Base-by-base conservation (phyloP, 768 basidiomycete species). In the Sporobolomyces pararoseus region DNA sequence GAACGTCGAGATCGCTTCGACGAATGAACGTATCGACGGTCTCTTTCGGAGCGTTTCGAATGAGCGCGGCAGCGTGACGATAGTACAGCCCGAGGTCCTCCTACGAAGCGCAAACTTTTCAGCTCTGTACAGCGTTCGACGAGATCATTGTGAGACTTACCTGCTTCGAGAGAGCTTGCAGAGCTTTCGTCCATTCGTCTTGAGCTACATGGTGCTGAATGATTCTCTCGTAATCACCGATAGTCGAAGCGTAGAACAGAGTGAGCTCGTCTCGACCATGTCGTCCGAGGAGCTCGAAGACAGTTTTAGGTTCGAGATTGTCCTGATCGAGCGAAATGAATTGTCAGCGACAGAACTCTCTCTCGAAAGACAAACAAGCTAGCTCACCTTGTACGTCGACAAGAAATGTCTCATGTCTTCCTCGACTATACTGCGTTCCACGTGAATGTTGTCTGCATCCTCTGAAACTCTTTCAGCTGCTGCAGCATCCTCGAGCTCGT, bases 201-300 rank as follows among this genome's bases (percentile, higher is more conserved):
- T 96, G 90, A 64, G 90, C 82, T 47, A 98, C 83, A 88, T 90
- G 95, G 77, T 98, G 88, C 73, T 91, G 90, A 14, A 94, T 85
- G 16, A 98, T 91, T 16, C 90, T 86, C 66, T 85, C 86, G 76
- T 84, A 84, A 79, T 98, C 94, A 21, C 89, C 88, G 50, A 94
- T 84, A 23, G 86, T 82, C 4, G 85, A 85, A 7, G 96, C 95
- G 78, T 86, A 98, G 80, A 90, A 88, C 14, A 99, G 83, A 69
- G 93, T 90, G 81, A 97, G 87, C 77, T 97, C 93, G 13, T 87
- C 90, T 49, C 92, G 84, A 3, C 96, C 96, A 78, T 99, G 95
- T 7, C 88, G 87, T 79, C 90, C 88, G 64, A 97, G 94, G 34
- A 98, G 85, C 70, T 96, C 94, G 78, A 94, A 98, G 5, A 90